These are phyloP conservation scores for Theileria parva DNA, from an alignment of 169 alveolate species.

Conservation along the genomic window DNA sequence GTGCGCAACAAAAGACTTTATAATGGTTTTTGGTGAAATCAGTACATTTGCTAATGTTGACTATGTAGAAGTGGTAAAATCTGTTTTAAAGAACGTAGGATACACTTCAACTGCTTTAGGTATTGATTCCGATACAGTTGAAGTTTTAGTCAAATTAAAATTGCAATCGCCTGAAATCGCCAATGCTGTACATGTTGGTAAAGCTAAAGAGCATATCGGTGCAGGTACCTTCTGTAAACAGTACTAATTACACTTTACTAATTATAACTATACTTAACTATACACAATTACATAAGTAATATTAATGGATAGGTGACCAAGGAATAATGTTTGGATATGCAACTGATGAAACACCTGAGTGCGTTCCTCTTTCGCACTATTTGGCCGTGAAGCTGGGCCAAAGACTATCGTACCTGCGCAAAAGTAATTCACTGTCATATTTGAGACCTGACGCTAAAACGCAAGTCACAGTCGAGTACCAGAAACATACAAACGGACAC, in stretches of 20 bases:
- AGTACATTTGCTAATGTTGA: constrained; percentile 89
- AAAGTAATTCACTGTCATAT: constrained; percentile 87
- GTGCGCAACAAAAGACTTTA: constrained; percentile 91
- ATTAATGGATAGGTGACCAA: constrained; percentile 89
- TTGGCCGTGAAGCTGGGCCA: constrained; percentile 92
- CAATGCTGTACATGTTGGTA: constrained; percentile 92
- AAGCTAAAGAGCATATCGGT: constrained; percentile 90
- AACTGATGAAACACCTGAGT: constrained; percentile 95
- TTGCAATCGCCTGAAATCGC: constrained; percentile 95
- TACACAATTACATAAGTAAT: too few relatives aligned
- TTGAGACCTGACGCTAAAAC: constrained; percentile 99
- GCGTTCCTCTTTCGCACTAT: constrained; percentile 97
- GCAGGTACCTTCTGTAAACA: constrained; percentile 76
- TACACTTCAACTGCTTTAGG: constrained; percentile 85
- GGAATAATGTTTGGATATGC: constrained; percentile 99
- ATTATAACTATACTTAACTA: too few relatives aligned
- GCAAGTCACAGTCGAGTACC: constrained; percentile 91
- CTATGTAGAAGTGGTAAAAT: constrained; percentile 92
- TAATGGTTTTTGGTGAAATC: constrained; percentile 97
- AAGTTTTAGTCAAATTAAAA: constrained; percentile 90
- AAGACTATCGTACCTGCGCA: constrained; percentile 91
- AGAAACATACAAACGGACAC: constrained; percentile 75
- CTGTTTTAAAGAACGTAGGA: constrained; percentile 90
- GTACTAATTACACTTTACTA: too few relatives aligned
- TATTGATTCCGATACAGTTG: constrained; percentile 92